Base-by-base conservation (phyloP, 2,329 filamentous ascomycete species). In the Hymenoscyphus occultus region DNA sequence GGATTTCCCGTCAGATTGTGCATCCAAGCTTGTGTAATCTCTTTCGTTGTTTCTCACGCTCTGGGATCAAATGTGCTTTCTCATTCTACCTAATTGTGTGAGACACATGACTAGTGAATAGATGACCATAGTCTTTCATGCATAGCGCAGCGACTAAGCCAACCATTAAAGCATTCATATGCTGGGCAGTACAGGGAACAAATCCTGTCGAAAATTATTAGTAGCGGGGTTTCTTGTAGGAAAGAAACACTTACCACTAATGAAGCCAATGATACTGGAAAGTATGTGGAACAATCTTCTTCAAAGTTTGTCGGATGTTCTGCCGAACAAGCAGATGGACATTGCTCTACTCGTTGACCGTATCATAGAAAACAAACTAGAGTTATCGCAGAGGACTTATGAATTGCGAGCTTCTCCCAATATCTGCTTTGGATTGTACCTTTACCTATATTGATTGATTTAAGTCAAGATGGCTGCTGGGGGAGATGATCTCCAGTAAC, bases 201-300 rank as follows among this genome's bases (percentile, higher is more conserved):
- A 57, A 16, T 32, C 54, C 31, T 57, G 31, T 39, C 6, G 14
- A 16, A n/a, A 31, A 10, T 22, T 32, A 28, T 57, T 16, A 57
- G 28, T 28, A 16, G 31, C 28, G 10, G 12, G 7, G 4, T 14
- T 9, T 31, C 2, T 28, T 14, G 14, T 5, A n/a, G 22, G 28
- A 32, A 31, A 14, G 5, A 35, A 16, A 16, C 12, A 31, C 12
- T 35, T 35, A 57, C 54, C 54, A 12, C 54, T 28, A 57, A 57
- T 35, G 54, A 57, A 57, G 28, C 31, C 54, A 39, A 57, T 57
- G 13, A 57, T 35, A 35, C 54, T 57, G 28, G 54, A 31, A 28
- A 39, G 28, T 5, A 57, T 57, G 32, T 39, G 54, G 35, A 57
- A 57, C 54, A 22, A 57, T 57, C 54, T 57, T 56, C 54, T 56